phyloP scores from a whole-genome alignment of 805 yeast genomes.

The Candida dendrica region DNA sequence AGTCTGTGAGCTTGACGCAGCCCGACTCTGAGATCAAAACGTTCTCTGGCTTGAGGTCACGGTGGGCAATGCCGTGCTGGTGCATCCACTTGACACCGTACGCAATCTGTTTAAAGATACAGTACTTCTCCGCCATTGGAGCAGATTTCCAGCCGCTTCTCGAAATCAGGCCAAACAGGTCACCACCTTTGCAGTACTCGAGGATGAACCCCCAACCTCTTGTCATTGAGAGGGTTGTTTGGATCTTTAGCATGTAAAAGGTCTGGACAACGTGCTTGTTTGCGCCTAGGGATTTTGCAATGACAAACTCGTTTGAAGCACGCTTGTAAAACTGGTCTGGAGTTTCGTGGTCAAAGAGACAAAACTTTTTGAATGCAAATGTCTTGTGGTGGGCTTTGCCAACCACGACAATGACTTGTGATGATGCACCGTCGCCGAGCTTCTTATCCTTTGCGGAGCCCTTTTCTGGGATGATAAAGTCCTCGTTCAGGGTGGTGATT shows the following conservation, averaged over 20 bases:
- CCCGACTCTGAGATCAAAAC: constrained; percentile 54
- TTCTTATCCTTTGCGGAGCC: constrained; percentile 32
- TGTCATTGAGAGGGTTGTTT: constrained; percentile 43
- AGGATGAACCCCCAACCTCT: constrained; percentile 75
- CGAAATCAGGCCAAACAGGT: constrained; percentile 47
- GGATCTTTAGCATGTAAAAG: constrained; percentile 47
- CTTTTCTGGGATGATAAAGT: constrained; percentile 39
- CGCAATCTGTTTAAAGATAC: constrained; percentile 63
- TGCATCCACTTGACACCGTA: constrained; percentile 59
- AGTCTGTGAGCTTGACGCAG: constrained; percentile 62
- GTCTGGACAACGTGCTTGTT: constrained; percentile 57
- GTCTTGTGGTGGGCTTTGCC: constrained; percentile 30
- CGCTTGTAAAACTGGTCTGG: constrained; percentile 60
- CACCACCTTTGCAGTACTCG: constrained; percentile 58
- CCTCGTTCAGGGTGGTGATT: constrained; percentile 42
- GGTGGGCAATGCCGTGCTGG: constrained; percentile 59
- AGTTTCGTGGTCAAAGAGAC: constrained; percentile 51
- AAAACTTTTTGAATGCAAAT: constrained; percentile 62
- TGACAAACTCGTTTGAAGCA: constrained; percentile 55
- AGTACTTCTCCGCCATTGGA: constrained; percentile 45
- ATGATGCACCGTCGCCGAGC: constrained; percentile 69
- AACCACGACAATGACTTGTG: constrained; percentile 50
- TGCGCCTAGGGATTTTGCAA: constrained; percentile 46
- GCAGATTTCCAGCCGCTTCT: constrained; percentile 54
- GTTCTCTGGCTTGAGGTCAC: constrained; percentile 74